These are phyloP conservation scores for Elsinoe ampelina DNA, from an alignment of 2,329 filamentous ascomycete species.

Conservation along the genomic window DNA sequence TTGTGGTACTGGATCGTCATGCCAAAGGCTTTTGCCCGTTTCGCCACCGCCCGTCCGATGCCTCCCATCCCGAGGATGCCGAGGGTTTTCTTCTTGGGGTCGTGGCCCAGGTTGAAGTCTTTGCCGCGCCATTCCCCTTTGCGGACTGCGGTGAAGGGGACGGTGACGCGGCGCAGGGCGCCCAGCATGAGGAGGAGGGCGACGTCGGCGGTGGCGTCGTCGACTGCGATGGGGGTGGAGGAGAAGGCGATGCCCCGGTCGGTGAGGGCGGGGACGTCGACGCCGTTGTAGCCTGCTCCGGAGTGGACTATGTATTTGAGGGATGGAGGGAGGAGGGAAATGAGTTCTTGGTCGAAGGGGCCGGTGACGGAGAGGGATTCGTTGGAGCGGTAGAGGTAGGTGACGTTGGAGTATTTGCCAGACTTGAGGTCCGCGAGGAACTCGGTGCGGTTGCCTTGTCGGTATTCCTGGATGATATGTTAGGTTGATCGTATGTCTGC, in stretches of 20 bases:
- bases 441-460: slow-evolving; percentile 43
- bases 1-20: slow-evolving; percentile 54
- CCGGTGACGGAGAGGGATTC: slow-evolving; percentile 41
- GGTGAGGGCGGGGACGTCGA: slow-evolving; percentile 26
- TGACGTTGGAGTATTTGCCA: slow-evolving; percentile 47
- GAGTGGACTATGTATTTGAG: slow-evolving; percentile 40
- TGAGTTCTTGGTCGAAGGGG: slow-evolving; percentile 38
- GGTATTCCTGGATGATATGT: slow-evolving; percentile 39
- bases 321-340: slow-evolving; percentile 33
- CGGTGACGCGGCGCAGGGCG: slow-evolving; percentile 42
- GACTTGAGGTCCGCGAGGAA: slow-evolving; percentile 47
- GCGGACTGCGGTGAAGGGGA: slow-evolving; percentile 38
- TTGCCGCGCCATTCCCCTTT: slow-evolving; percentile 39
- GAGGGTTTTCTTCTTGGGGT: slow-evolving; percentile 44
- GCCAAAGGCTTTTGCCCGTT: slow-evolving; percentile 45
- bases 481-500: too few species aligned
- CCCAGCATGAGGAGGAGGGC: slow-evolving; percentile 45
- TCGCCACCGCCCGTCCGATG: slow-evolving; percentile 44
- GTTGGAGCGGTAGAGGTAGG: slow-evolving; percentile 51
- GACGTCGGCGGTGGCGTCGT: slow-evolving; percentile 41
- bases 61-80: slow-evolving; percentile 54
- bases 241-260: slow-evolving; percentile 34
- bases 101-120: slow-evolving; percentile 40
- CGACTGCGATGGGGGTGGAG: slow-evolving; percentile 40
- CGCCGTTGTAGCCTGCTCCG: slow-evolving; percentile 32